These are phyloP conservation scores for Cadophora malorum DNA, from an alignment of 2,329 filamentous ascomycete species.

Conservation along the genomic window DNA sequence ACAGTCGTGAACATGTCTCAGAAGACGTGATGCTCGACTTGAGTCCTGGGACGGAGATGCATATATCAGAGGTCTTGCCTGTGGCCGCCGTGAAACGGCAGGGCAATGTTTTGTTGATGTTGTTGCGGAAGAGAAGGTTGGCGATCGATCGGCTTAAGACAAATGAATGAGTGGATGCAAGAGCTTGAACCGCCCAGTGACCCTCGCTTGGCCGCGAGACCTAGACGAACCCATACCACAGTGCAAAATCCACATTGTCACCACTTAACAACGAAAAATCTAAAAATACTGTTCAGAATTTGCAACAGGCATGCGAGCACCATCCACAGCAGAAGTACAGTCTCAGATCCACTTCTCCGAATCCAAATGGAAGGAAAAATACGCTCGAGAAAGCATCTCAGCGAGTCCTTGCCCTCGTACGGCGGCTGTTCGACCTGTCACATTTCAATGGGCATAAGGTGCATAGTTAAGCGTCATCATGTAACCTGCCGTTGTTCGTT, in stretches of 20 bases:
- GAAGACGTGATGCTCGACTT: conserved; percentile 2
- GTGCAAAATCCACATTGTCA: conserved; percentile 1
- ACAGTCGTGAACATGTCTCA: conserved; percentile 13
- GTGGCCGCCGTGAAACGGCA: conserved; percentile 28
- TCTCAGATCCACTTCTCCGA: background rate
- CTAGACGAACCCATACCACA: background rate
- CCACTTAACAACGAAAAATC: background rate
- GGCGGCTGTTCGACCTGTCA: conserved; percentile 26
- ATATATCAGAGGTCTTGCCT: conserved; percentile 23
- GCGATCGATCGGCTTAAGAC: background rate
- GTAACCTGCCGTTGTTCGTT: conserved; percentile 14
- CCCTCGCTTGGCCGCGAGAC: background rate
- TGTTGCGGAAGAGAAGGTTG: background rate
- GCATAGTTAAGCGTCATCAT: conserved; percentile 16
- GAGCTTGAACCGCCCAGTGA: conserved; percentile 12
- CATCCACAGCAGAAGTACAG: background rate
- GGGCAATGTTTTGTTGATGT: conserved; percentile 17
- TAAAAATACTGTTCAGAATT: conserved; percentile 15
- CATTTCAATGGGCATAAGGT: conserved; percentile 14
- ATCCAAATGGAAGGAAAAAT: conserved; percentile 3
- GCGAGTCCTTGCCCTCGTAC: conserved; percentile 9
- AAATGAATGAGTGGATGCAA: conserved; percentile 8
- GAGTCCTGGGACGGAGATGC: conserved; percentile 26
- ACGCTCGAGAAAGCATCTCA: conserved; percentile 1
- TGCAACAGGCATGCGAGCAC: conserved; percentile 2